phyloP scores from a whole-genome alignment of 78 protist genomes.

The Planoprotostelium fungivorum region DNA sequence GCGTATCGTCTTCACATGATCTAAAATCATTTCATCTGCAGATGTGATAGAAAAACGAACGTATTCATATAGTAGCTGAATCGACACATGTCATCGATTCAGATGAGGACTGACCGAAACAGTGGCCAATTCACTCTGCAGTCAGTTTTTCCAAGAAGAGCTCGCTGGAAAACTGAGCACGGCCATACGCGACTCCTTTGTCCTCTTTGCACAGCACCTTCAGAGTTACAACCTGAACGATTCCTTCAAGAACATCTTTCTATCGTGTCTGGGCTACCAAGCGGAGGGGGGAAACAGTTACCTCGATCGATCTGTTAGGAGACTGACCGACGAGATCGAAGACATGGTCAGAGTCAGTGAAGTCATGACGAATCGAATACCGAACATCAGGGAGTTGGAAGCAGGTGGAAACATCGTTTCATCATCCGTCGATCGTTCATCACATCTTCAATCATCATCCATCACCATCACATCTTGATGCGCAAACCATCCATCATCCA shows the following conservation, averaged over 20 bases:
- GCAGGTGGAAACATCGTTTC: no score
- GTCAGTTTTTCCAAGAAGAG: not conserved
- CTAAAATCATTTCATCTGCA: no score
- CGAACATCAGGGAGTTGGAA: not conserved
- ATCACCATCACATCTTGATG: not conserved
- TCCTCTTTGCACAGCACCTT: not conserved
- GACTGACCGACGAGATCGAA: not conserved
- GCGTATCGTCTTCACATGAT: no score
- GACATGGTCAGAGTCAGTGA: not conserved
- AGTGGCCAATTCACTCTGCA: not conserved
- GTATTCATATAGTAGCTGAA: no score
- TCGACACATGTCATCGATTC: no score
- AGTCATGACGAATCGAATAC: not conserved
- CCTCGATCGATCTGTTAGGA: not conserved
- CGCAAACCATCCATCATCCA: not conserved
- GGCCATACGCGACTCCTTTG: not conserved
- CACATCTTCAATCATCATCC: no score
- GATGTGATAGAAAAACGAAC: no score
- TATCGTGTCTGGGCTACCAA: not conserved
- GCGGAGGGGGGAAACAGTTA: not conserved
- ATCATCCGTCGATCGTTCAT: no score
- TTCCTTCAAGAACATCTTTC: not conserved
- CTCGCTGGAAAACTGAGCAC: not conserved
- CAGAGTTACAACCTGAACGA: not conserved
- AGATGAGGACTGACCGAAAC: no score